Evolutionary conservation across 83 land plant species (phyloP), one percentile per base, ranked within the genome.

Genomic region (Thuja plicata): DNA sequence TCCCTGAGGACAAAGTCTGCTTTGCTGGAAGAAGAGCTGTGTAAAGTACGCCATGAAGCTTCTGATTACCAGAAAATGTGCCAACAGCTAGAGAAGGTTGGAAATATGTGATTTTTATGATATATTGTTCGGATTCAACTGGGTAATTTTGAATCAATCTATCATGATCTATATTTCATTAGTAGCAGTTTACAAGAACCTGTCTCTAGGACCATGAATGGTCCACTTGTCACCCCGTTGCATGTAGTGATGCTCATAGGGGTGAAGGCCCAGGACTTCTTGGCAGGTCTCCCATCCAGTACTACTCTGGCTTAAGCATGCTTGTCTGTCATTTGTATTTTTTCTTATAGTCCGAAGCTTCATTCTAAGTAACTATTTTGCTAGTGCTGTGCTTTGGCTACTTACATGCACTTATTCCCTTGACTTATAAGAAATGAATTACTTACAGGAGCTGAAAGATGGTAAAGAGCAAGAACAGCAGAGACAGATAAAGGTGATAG

Each of bases 71-170:
- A 94, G 57, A 48, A 92, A 37, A 83, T 89, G 21, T 89, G 88
- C 74, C 91, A 89, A 52, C 92, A 90, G 24, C 87, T 96, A 73
- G 97, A 96, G 89, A 96, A 93, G 96, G 99, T 96, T 88, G 24
- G 45, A 41, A 50, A 38, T 85, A 34, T 79, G 34, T 62, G 27
- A 13, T 89, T 88, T 78, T 17, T 37, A 54, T 13, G 57, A 54
- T 54, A 15, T 54, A 54, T 15, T 54, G 16, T 16, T 15, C 3
- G 57, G 19, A 54, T 15, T 54, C 17, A 16, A 54, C 19, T 15
- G 57, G 16, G 57, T 54, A 54, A 0, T 16, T 54, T 54, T 54
- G 17, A 54, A 4, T 16, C 57, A 54, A 15, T 54, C 57, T 54
- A 54, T 54, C 17, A 3, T 54, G 57, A 54, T 15, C 17, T 15